Base-by-base conservation (phyloP, 345 rosid species). In the Salix caprea region DNA sequence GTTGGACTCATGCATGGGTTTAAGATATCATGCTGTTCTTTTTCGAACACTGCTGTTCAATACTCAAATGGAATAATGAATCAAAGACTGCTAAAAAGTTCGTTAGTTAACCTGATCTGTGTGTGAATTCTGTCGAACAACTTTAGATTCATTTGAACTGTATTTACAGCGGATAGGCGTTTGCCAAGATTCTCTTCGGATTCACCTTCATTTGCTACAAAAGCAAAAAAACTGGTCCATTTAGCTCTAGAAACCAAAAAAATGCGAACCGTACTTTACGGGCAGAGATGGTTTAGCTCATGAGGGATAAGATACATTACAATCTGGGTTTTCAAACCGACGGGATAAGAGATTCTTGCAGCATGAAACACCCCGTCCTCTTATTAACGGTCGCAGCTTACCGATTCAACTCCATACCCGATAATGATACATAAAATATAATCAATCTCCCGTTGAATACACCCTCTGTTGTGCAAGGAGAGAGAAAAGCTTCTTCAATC, bases 271-370 rank as follows among this genome's bases (percentile, higher is more conserved):
- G 44, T 50, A 65, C 40, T 26, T 67, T 28, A 40, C 1, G 68
- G 14, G 72, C 19, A 65, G 16, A 67, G 73, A 75, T 2, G 23
- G 34, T 60, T 36, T 52, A 21, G 46, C 44, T 50, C 24, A 30
- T 30, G 9, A 42, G 61, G 39, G n/a, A 39, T 8, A 30, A 32
- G 68, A 39, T 34, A 42, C 68, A 72, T 87, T 87, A 92, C 99
- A 91, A 80, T 91, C 94, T 19, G 89, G 84, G 80, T 91, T 97
- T 71, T 96, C 98, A 87, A 93, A 96, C 81, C 99, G 89, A 76
- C 97, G 98, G 70, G 97, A 96, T 34, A 93, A 84, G 77, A 96
- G 95, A 77, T 96, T 96, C 89, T 96, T 96, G 89, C 98, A 96
- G 82, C 91, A 92, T 18, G 99, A 96, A 87, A 96, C 99, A 78